These are phyloP conservation scores for Diplocarpon rosae DNA, from an alignment of 2,329 filamentous ascomycete species.

Conservation along the genomic window DNA sequence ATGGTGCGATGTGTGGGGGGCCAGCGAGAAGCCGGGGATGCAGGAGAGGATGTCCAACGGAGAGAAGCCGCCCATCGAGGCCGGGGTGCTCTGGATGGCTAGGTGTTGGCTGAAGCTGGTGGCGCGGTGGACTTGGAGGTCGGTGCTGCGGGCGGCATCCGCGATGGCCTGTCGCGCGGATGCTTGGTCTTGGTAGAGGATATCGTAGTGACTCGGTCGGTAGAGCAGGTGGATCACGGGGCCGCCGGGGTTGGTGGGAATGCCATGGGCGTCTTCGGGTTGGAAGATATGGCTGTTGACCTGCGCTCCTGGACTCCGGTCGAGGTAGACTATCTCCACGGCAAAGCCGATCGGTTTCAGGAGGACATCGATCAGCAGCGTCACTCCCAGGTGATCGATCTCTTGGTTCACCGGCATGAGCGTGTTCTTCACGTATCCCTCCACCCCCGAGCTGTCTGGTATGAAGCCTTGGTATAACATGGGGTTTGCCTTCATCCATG, in stretches of 20 bases:
- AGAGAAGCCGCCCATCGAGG: slow-evolving; percentile 15
- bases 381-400: slow-evolving; percentile 83
- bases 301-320: slow-evolving; percentile 66
- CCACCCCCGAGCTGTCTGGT: slow-evolving; percentile 43
- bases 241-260: slow-evolving; percentile 29
- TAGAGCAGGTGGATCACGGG: slow-evolving; percentile 49
- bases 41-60: slow-evolving; percentile 20
- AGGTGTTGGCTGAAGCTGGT: slow-evolving; percentile 36
- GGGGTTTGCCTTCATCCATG: slow-evolving; percentile 69
- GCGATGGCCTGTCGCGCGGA: slow-evolving; percentile 15
- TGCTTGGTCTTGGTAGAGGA: slow-evolving; percentile 59
- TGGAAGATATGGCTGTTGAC: slow-evolving; percentile 48
- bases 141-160: slow-evolving; percentile 23
- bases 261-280: slow-evolving; percentile 31
- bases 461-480: slow-evolving; percentile 65
- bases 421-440: slow-evolving; percentile 55
- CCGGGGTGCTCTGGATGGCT: slow-evolving; percentile 31
- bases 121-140: slow-evolving; percentile 44
- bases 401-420: slow-evolving; percentile 71
- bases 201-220: slow-evolving; percentile 82
- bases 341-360: slow-evolving; percentile 69
- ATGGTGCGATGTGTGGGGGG: slow-evolving; percentile 15
- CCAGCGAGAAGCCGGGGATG: slow-evolving; percentile 24
- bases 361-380: slow-evolving; percentile 65
- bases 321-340: slow-evolving; percentile 84